Evolutionary conservation across 805 yeast genomes (phyloP).

Genomic region (Scheffersomyces stipitis): DNA sequence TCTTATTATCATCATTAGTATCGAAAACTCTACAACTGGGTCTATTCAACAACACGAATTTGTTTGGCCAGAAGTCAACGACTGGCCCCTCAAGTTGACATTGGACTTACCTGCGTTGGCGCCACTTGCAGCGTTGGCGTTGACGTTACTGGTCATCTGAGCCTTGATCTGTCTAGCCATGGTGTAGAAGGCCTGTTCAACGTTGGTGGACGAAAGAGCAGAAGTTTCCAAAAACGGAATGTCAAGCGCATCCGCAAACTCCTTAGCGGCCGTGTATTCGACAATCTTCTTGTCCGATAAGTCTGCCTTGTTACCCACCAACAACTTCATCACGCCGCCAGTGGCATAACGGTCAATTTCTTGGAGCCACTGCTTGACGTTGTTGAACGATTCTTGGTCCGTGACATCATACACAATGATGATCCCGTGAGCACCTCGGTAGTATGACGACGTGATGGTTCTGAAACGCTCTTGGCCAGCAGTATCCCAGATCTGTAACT

Average conservation of each 20-base stretch:
- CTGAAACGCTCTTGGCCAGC: constrained; percentile 99
- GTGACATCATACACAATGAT: constrained; percentile 97
- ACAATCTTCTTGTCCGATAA: constrained; percentile 91
- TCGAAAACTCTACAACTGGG: too few species aligned
- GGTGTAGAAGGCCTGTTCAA: constrained; percentile 96
- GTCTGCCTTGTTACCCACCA: constrained; percentile 97
- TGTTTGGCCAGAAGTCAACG: constrained; percentile 41
- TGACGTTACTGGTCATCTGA: constrained; percentile 74
- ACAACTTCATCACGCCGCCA: constrained; percentile 91
- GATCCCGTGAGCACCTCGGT: constrained; percentile 98
- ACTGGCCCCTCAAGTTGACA: constrained; percentile 73
- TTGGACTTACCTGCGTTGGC: constrained; percentile 52
- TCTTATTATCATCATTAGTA: too few species aligned
- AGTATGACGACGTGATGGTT: constrained; percentile 95
- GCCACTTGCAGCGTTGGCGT: constrained; percentile 25
- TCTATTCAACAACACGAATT: constrained; percentile 38
- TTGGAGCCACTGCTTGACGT: constrained; percentile 97
- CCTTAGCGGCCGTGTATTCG: constrained; percentile 94
- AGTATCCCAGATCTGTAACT: constrained; percentile 98
- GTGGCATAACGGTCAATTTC: constrained; percentile 98
- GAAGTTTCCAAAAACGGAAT: constrained; percentile 96
- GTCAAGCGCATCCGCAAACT: constrained; percentile 92
- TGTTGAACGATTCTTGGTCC: constrained; percentile 93
- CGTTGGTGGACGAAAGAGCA: constrained; percentile 92
- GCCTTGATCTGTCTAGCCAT: constrained; percentile 99